Percentiles rank a stretch among this genome's conserved stretches.
phyloP scores from a whole-genome alignment of 805 yeast species.

The Schizosaccharomyces japonicus region DNA sequence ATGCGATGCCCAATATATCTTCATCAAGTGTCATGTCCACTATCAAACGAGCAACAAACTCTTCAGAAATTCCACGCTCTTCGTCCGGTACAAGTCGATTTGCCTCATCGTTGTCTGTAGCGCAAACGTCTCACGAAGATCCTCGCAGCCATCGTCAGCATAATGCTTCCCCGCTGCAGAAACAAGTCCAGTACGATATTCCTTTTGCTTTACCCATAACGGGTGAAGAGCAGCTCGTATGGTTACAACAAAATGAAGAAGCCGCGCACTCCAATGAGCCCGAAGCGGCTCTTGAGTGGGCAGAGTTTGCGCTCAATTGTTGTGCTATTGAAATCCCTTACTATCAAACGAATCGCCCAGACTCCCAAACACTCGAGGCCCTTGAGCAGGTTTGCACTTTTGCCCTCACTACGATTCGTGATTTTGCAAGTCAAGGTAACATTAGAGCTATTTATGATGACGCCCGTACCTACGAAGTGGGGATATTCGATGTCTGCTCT shows the following conservation, averaged over 20 bases:
- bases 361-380: conserved; percentile 4
- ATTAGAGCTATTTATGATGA: conserved; percentile 14
- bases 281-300: conserved; percentile 8
- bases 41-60: neutral
- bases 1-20: neutral
- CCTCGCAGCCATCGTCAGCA: neutral
- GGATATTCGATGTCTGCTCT: conserved; percentile 12
- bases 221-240: neutral
- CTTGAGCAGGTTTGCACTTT: neutral
- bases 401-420: neutral
- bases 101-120: neutral
- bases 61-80: neutral
- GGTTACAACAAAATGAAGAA: neutral
- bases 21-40: neutral
- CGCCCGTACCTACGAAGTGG: conserved; percentile 15
- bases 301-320: conserved; percentile 5
- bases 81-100: neutral
- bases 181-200: neutral
- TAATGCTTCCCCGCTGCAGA: neutral
- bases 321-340: neutral
- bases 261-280: neutral
- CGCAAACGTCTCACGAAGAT: neutral
- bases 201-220: neutral
- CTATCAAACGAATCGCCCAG: neutral
- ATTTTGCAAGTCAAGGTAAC: conserved; percentile 1